phyloP scores from a whole-genome alignment of 1,284 basidiomycete species.

The Irpex rosettiformis region DNA sequence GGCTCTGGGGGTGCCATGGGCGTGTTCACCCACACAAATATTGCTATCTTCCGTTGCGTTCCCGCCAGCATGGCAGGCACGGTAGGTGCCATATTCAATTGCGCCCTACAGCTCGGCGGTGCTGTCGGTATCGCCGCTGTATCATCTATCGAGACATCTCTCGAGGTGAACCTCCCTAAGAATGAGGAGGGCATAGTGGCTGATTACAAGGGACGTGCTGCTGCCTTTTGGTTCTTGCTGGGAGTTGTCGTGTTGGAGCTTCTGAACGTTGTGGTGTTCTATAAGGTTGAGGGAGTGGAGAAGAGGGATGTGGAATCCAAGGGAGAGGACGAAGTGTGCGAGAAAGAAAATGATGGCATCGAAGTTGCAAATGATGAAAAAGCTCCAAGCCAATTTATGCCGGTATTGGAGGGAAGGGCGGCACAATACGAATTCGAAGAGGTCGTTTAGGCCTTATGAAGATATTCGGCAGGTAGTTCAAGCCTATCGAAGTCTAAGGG shows the following conservation, averaged over 20 bases:
- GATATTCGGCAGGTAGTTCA: too few relatives aligned
- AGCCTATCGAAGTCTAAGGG: too few relatives aligned
- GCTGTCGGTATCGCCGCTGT: slow-evolving; percentile 46
- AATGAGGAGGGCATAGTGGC: not conserved
- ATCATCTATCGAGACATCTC: slow-evolving; percentile 44
- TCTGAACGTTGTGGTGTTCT: slow-evolving; percentile 37
- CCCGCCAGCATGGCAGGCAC: slow-evolving; percentile 48
- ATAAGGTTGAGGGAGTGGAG: slow-evolving; percentile 18
- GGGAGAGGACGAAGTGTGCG: not conserved
- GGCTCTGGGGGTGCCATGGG: slow-evolving; percentile 39
- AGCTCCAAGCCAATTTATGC: too few relatives aligned
- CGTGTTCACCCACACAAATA: slow-evolving; percentile 33
- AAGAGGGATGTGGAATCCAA: slow-evolving; percentile 4
- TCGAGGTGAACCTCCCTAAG: slow-evolving; percentile 33
- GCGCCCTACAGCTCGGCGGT: slow-evolving; percentile 48
- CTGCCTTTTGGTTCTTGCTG: slow-evolving; percentile 48
- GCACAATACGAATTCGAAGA: not conserved
- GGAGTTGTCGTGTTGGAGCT: slow-evolving; percentile 35
- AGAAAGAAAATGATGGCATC: slow-evolving; percentile 7
- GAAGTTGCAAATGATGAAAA: too few relatives aligned
- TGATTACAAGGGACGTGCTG: slow-evolving; percentile 39
- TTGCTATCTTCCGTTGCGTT: slow-evolving; percentile 47
- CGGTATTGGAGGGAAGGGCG: not conserved
- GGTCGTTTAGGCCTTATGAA: not conserved
- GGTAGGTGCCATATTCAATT: slow-evolving; percentile 54